Percentiles rank a stretch among this genome's conserved stretches.
Conservation (phyloP, 2,329 filamentous ascomycete genomes). For the Byssochlamys sp. region DNA sequence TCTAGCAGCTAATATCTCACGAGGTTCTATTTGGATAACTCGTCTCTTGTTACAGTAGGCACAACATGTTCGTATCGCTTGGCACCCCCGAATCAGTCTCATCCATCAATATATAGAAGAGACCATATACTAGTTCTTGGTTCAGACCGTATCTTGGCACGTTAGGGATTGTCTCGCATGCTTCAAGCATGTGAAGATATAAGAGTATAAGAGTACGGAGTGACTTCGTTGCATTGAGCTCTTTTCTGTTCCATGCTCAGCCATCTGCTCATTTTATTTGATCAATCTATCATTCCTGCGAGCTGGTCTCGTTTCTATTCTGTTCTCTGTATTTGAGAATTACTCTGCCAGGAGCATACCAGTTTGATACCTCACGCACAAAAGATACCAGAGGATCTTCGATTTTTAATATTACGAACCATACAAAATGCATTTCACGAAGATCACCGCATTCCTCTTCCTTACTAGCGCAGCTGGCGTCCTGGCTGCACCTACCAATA, state of each 20-base stretch:
- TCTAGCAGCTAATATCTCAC: background rate
- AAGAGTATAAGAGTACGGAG: background rate
- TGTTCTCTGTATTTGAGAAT: background rate
- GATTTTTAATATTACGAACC: background rate
- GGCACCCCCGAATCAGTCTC: background rate
- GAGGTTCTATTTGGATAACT: background rate
- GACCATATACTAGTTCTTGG: background rate
- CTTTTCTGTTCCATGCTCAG: background rate
- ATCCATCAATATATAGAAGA: background rate
- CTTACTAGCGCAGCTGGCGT: background rate
- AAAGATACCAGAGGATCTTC: background rate
- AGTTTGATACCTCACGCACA: background rate
- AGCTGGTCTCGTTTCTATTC: background rate
- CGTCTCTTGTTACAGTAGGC: background rate
- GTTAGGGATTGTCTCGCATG: background rate
- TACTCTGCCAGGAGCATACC: background rate
- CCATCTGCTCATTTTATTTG: background rate
- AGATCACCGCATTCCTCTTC: background rate
- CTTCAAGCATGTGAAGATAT: background rate
- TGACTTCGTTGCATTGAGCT: background rate
- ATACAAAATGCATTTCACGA: background rate
- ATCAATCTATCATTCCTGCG: background rate
- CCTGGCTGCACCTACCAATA: background rate
- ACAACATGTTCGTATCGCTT: background rate
- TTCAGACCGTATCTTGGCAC: background rate